Evolutionary conservation across 2,329 filamentous ascomycete genomes (phyloP), one percentile per base, ranked within the genome.

Genomic region (Phyllosticta citribraziliensis): DNA sequence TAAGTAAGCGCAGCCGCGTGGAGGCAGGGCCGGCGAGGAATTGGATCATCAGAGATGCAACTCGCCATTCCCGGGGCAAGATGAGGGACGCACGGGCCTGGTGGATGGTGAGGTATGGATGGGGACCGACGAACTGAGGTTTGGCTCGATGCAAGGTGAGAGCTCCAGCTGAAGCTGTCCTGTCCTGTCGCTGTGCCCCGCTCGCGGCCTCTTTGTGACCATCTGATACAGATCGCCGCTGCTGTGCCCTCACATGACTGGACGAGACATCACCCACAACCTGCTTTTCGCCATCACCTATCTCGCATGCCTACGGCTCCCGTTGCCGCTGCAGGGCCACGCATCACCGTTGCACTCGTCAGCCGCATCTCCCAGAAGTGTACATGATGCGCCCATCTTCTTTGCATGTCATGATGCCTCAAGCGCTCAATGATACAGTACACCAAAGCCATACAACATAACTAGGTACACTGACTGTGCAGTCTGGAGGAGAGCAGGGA

Each of bases 391-490:
- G 11, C 35, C 35, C 17, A 5, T 40, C 12, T 40, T 47, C 40
- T 47, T 47, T 47, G 40, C 40, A 47, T 47, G 11, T 14, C 11
- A 14, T 14, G 35, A 8, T n/a, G 40, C 17, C 12, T 47, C 53
- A 60, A 35, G n/a, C 12, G 10, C 10, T 33, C 24, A 20, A 52
- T 35, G 22, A 35, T 52, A 30, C 50, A 27, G 27, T 11, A 20
- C 33, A 52, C 35, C 54, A 27, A 51, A 19, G 40, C 24, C 17
- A 25, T 19, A 35, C 47, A 53, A 35, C 12, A 33, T 55, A 30
- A 22, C 22, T 22, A 22, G 22, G 22, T 22, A 56, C 52, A 52
- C 58, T 55, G 51, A 52, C 58, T 52, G 55, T 60, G 58, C 58
- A 56, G 52, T 53, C 24, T 53, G 52, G 33, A 56, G 17, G 22